A percentile compares a stretch with the other conserved stretches of the same genome.
Conservation (phyloP, 371 early-diverging fungal genomes). For the Lichtheimia hyalospora region DNA sequence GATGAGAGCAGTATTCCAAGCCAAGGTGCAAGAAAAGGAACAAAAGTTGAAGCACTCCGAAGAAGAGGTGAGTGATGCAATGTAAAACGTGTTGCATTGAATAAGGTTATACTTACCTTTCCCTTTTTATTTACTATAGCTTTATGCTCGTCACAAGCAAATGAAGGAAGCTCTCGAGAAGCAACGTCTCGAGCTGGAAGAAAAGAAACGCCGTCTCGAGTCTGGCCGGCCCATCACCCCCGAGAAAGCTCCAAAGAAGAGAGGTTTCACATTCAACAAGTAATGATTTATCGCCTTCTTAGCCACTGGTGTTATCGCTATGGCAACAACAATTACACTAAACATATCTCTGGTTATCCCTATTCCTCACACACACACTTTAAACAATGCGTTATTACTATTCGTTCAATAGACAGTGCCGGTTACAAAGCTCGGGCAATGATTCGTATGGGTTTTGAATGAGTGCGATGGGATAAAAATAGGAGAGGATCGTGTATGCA, state of each 20-base stretch:
- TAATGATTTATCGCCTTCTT: constrained; percentile 18
- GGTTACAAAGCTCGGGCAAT: no score
- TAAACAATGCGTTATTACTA: no score
- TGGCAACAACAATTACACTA: no score
- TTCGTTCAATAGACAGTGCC: no score
- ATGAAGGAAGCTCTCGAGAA: constrained; percentile 96
- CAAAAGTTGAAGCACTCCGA: constrained; percentile 94
- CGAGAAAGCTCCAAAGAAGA: constrained; percentile 79
- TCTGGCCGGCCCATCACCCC: constrained; percentile 84
- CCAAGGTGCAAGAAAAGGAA: constrained; percentile 98
- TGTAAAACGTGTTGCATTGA: not conserved
- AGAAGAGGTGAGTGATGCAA: constrained; percentile 73
- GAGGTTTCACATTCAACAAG: constrained; percentile 75
- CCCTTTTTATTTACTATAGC: constrained; percentile 25
- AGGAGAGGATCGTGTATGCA: no score
- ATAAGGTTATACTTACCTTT: not conserved
- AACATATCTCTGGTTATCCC: no score
- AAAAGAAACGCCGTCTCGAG: constrained; percentile 89
- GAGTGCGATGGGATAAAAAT: no score
- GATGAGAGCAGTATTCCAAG: constrained; percentile 97
- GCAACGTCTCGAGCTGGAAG: constrained; percentile 90
- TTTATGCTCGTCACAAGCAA: constrained; percentile 94
- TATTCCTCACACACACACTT: no score
- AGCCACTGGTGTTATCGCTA: no score
- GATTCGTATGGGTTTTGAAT: no score